Percentiles rank a stretch among this genome's conserved stretches.
Evolutionary conservation across 1,139 yeast genomes (phyloP).

Genomic region (Taphrina pruni): DNA sequence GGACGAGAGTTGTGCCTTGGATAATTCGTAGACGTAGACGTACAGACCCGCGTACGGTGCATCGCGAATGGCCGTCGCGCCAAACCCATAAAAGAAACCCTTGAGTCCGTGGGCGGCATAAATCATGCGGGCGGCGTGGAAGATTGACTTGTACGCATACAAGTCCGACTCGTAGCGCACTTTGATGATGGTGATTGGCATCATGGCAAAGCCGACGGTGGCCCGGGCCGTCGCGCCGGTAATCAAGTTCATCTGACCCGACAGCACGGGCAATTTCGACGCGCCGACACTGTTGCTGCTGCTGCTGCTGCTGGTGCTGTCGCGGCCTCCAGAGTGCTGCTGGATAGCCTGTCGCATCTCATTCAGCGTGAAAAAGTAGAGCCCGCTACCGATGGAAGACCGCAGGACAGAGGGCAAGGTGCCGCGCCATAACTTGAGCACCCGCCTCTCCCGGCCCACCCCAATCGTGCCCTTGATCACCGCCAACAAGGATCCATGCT

Average conservation of each 20-base stretch:
- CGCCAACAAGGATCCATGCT: constrained; percentile 82
- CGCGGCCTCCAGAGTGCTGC: constrained; percentile 53
- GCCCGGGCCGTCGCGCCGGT: constrained; percentile 85
- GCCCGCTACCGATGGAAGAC: constrained; percentile 88
- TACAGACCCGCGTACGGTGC: constrained; percentile 97
- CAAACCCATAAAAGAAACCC: constrained; percentile 85
- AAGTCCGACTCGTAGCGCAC: constrained; percentile 68
- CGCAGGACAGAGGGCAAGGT: constrained; percentile 88
- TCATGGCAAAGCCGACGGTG: constrained; percentile 81
- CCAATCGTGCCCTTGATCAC: constrained; percentile 90
- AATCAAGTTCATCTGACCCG: constrained; percentile 70
- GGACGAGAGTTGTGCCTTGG: constrained; percentile 41
- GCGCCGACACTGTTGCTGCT: background rate
- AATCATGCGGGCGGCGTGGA: constrained; percentile 67
- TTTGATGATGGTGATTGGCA: constrained; percentile 96
- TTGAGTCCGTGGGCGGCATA: constrained; percentile 59
- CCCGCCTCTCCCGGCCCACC: constrained; percentile 43
- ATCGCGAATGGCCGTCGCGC: constrained; percentile 86
- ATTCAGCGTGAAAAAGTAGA: constrained; percentile 77
- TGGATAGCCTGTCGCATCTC: constrained; percentile 46
- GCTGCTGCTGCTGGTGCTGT: too few relatives aligned
- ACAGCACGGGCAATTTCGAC: constrained; percentile 50
- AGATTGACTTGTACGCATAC: constrained; percentile 70
- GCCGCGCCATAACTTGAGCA: constrained; percentile 65
- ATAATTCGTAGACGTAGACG: constrained; percentile 57